Evolutionary conservation across 164 flowering plant species (phyloP).

Genomic region (Magnolia changhungtana): DNA sequence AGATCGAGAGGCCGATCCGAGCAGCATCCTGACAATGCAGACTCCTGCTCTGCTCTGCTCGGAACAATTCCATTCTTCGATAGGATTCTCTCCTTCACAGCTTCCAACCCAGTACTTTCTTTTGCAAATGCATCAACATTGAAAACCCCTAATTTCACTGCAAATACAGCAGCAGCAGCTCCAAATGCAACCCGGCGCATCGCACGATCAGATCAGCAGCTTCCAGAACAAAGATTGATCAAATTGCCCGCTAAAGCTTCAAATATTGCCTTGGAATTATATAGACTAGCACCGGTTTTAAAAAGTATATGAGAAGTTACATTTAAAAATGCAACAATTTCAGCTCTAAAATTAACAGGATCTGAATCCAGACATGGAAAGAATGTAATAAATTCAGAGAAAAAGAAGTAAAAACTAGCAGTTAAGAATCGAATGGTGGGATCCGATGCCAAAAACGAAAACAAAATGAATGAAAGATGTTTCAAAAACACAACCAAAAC

Average conservation of each 20-base stretch:
- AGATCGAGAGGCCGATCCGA: slow-evolving; percentile 15
- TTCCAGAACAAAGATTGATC: background rate
- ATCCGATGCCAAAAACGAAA: background rate
- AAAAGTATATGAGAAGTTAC: background rate
- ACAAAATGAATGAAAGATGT: background rate
- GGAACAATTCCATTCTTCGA: slow-evolving; percentile 18
- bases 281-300: background rate
- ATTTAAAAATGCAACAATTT: background rate
- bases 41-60: slow-evolving; percentile 13
- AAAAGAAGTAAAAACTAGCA: background rate
- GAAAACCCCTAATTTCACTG: slow-evolving; percentile 12
- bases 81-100: slow-evolving; percentile 16
- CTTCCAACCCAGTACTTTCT: slow-evolving; percentile 9
- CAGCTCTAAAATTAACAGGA: background rate
- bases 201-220: background rate
- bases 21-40: slow-evolving; percentile 14
- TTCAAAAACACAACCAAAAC: background rate
- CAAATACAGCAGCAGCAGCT: slow-evolving; percentile 18
- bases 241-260: too few species aligned
- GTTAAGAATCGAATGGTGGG: background rate
- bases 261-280: background rate
- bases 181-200: slow-evolving; percentile 6
- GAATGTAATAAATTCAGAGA: background rate
- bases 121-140: slow-evolving; percentile 11
- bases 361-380: background rate